Base-by-base conservation (phyloP, 352 stramenopile genomes). In the Phytophthora citricola region DNA sequence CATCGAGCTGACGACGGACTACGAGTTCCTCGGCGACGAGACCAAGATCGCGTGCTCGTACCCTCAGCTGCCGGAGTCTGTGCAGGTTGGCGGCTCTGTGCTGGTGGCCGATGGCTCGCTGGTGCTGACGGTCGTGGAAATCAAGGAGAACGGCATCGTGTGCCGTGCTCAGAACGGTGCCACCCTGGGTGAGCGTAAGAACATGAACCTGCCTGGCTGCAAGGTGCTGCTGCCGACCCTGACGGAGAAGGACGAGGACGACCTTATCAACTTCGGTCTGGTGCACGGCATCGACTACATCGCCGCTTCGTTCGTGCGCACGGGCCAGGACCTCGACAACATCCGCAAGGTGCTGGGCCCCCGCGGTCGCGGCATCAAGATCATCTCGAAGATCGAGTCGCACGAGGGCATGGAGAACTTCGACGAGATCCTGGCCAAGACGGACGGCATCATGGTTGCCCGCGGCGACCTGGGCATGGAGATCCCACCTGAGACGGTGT, bases 341-440 rank as follows among this genome's bases (percentile, higher is more conserved):
- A 98, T 99, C 63, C 90, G 97, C 50, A 69, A 78, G 20, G 79
- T 98, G 41, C 79, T 98, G 5, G 95, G 93, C 8, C 94, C 75
- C 29, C 85, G 74, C 45, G 87, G 78, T 61, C 87, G 82, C 47
- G 78, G 78, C 52, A 98, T 98, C 61, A 97, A 98, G 75, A 97
- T 99, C 60, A 99, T 99, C 79, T 93, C 96, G 31, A 99, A 99
- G 82, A 99, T 99, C 61, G 97, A 99, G 75, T 99, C 98, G 66
- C 91, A 98, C 64, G 97, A 99, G 75, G 98, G 97, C 10, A 81
- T 99, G 24, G 76, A 96, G 44, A 98, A 96, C 76, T 94, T 98
- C 66, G 90, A 98, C 58, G 93, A 98, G 49, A 99, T 99, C 76
- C 75, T 99, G 22, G 79, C 91, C 11, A 95, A 90, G 60, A 98